Base-by-base conservation (phyloP, 2,329 filamentous ascomycete species). In the Stagonosporopsis rhizophila region DNA sequence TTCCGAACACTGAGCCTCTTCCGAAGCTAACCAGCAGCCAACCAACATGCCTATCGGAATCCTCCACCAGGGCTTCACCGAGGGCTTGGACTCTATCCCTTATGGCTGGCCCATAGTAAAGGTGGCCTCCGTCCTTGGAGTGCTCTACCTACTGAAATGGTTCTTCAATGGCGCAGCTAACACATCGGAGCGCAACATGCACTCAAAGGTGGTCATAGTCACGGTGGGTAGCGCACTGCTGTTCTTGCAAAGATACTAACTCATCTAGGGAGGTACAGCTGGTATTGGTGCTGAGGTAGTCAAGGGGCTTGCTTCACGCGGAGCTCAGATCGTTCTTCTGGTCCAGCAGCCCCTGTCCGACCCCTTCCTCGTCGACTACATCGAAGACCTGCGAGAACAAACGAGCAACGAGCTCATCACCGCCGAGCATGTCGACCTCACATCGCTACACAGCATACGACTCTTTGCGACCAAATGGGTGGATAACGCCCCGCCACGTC, bases 401-500 rank as follows among this genome's bases (percentile, higher is more conserved):
- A 91, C 92, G 7, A 83, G 85, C 28, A 98, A 98, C 78, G 83
- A 93, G 56, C 83, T 99, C 70, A 91, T 99, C 66, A 98, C 96
- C 69, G 92, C 95, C 57, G 95, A 99, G 76, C 91, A 96, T 77
- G 92, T 96, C 67, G 92, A 99, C 72, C 85, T 99, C 25, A 80
- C 89, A 12, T 94, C 89, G 15, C 81, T 99, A n/a, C 87, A 96
- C 75, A 96, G 91, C 75, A 89, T 99, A 67, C 90, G 95, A 35
- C 84, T 88, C 60, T 99, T 99, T 74, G 95, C 95, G 12, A 99
- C 95, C 0, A 94, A 92, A 80, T 99, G 96, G 94, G 92, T 99
- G 64, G 94, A 99, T 76, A 98, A 97, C 75, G 86, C 90, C 20
- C 94, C 95, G 2, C 91, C 93, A 8, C 84, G 96, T 53, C 83